phyloP scores from a whole-genome alignment of 2,329 filamentous ascomycete genomes.

The Xylariaceae sp. region DNA sequence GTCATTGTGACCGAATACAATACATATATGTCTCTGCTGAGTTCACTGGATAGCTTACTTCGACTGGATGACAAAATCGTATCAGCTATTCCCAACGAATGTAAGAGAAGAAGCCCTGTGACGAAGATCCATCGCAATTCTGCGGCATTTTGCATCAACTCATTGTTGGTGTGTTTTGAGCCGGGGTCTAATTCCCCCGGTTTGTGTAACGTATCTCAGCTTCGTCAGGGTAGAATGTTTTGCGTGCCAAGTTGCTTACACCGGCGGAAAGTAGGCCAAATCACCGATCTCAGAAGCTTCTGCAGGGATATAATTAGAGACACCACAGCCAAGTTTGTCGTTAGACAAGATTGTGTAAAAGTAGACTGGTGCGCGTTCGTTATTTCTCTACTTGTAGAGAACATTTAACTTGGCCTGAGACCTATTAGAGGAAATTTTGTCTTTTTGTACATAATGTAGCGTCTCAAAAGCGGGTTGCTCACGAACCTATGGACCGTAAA shows the following conservation, averaged over 20 bases:
- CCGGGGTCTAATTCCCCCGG: constrained; percentile 8
- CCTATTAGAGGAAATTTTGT: constrained; percentile 20
- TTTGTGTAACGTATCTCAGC: neutral
- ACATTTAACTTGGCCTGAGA: constrained; percentile 9
- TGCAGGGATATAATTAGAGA: too few relatives aligned
- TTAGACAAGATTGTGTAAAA: too few relatives aligned
- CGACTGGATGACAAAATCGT: constrained; percentile 11
- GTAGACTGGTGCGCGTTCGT: neutral
- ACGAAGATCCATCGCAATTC: constrained; percentile 1
- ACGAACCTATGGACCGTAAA: constrained; percentile 9
- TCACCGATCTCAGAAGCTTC: too few relatives aligned
- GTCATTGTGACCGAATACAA: neutral
- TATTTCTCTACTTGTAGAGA: neutral
- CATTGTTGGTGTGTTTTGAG: neutral
- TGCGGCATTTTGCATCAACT: neutral
- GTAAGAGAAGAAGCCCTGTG: neutral
- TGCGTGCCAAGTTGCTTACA: too few relatives aligned
- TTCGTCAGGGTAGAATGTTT: too few relatives aligned
- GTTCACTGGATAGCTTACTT: constrained; percentile 8
- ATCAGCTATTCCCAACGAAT: neutral
- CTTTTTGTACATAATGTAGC: constrained; percentile 11
- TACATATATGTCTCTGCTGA: neutral
- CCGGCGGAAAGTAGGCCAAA: too few relatives aligned
- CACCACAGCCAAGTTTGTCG: too few relatives aligned
- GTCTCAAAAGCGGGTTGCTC: constrained; percentile 3